Base-by-base conservation (phyloP, 106 monocot genomes). In the Narthecium ossifragum region DNA sequence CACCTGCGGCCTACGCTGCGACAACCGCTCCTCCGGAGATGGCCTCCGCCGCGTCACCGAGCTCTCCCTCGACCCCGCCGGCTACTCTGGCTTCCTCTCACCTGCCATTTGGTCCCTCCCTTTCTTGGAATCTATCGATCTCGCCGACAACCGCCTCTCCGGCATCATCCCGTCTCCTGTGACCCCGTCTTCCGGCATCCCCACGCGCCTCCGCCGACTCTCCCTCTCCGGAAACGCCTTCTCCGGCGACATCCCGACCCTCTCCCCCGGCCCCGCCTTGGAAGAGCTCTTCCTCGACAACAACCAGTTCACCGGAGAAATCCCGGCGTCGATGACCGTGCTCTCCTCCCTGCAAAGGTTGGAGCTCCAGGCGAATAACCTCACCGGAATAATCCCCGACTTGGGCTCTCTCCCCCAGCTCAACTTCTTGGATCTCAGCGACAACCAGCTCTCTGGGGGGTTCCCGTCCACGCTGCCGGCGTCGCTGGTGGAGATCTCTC, bases 1-100 rank as follows among this genome's bases (percentile, higher is more conserved):
- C 78, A 78, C 89, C 43, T 90, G 89, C 70, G 89, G 84, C 65
- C 34, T 90, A 52, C 89, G 80, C 58, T 90, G 89, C 69, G 71
- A 69, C 64, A 45, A 41, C 71, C 18, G 43, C 64, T 26, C 9
- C 66, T 10, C n/a, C 53, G 8, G 64, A 43, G 37, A 37, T 62
- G 60, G 59, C 74, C 41, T 62, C 61, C 48, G 53, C 50, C 80
- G 75, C 52, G 63, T 90, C 72, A 78, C 89, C 63, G 77, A 72
- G 34, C 11, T 90, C 75, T 31, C 84, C 39, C 82, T 82, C 60
- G 86, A 86, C 61, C 28, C 78, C 52, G 78, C 77, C 40, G 70
- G 63, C 47, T 86, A 86, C 68, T 72, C 81, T 21, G 84, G 78
- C 61, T 10, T n/a, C 22, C 72, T 75, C 58, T 49, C 70, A 37